Evolutionary conservation across 179 eudicot species (phyloP), one percentile per base, ranked within the genome.

Genomic region (Spinacia oleracea): DNA sequence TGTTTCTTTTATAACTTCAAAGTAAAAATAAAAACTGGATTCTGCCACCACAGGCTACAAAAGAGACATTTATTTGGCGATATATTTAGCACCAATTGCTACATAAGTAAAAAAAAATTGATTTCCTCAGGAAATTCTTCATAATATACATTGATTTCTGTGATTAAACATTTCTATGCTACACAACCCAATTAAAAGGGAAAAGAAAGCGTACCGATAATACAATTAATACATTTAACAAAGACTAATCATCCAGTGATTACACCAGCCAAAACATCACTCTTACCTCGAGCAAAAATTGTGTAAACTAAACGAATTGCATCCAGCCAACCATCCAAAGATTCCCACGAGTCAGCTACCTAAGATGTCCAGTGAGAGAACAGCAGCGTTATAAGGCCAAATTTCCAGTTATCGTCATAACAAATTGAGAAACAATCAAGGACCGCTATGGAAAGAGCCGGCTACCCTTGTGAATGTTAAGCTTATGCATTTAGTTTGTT

Each of bases 261-360:
- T 53, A 93, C 90, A 53, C 97, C 92, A 32, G 98, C 98, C 80
- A 93, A 83, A 83, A 91, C 93, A 70, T 95, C 97, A 74, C 89
- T 91, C 85, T 89, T 93, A 59, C 98, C 95, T 79, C 94, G 87
- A 23, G 97, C 97, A 88, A 70, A 93, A 50, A 90, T 89, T 38
- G 99, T 96, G 89, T 96, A 93, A 70, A 91, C 98, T 62, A 96
- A 78, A 73, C 99, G 97, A 74, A 96, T 89, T 46, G 99, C 97
- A 85, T 96, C 99, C 60, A 96, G 87, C 98, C 99, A 96, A 46
- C 92, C 97, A 81, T 91, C 97, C 86, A 91, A 82, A 58, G 89
- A 89, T 73, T 93, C 97, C 98, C 99, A 96, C 29, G 98, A 87
- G 78, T 96, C 99, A 40, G 97, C 98, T 82, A 96, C 89, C 97